phyloP scores from a whole-genome alignment of 78 protist species.

The Abeoforma whisleri region DNA sequence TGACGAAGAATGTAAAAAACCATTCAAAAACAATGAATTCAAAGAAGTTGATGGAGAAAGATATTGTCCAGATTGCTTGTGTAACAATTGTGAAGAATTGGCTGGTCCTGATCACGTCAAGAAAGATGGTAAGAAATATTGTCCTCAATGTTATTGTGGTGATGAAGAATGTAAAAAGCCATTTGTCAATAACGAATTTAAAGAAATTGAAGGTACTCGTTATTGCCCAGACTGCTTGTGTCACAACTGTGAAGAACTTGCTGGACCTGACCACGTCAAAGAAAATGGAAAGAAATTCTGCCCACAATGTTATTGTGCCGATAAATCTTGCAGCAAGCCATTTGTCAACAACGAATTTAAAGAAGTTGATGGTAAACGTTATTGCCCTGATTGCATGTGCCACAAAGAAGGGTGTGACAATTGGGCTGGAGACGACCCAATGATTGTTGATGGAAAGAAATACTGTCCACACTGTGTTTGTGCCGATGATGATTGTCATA shows the following conservation, averaged over 20 bases:
- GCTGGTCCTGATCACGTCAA: background rate
- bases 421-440: background rate
- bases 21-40: conserved; percentile 7
- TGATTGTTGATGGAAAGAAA: background rate
- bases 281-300: background rate
- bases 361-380: conserved; percentile 42
- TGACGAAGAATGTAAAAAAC: conserved; percentile 21
- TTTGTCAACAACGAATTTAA: conserved; percentile 36
- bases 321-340: conserved; percentile 14
- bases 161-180: conserved; percentile 26
- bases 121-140: conserved; percentile 15
- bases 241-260: background rate
- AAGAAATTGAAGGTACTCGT: conserved; percentile 38
- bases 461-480: conserved; percentile 36
- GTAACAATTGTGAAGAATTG: background rate
- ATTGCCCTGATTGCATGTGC: conserved; percentile 42
- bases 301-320: conserved; percentile 31
- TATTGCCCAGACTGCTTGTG: conserved; percentile 42
- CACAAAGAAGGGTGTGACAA: conserved; percentile 12
- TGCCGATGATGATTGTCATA: conserved; percentile 35
- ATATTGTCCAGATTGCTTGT: conserved; percentile 40
- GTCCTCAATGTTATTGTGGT: conserved; percentile 14
- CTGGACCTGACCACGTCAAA: background rate
- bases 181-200: conserved; percentile 32
- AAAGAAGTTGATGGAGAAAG: conserved; percentile 34